A percentile compares a stretch with the other conserved stretches of the same genome.
Evolutionary conservation across 495 filamentous ascomycete species (phyloP).

Genomic region (Viridothelium virens): DNA sequence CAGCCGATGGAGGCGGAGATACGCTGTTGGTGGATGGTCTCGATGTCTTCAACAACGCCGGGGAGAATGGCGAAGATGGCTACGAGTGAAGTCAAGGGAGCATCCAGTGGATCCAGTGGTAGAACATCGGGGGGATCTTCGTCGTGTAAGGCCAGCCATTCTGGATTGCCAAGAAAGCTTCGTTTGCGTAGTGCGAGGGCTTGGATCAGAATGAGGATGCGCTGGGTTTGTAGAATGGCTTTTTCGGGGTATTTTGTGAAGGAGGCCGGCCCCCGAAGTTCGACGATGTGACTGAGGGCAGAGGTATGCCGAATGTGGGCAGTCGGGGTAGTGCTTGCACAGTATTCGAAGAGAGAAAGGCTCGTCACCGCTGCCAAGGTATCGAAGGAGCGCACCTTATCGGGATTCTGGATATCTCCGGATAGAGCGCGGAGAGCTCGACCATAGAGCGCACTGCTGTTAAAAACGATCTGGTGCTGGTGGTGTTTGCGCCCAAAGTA

Average conservation of each 20-base stretch:
- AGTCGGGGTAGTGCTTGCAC: background rate
- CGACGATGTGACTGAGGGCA: conserved; percentile 3
- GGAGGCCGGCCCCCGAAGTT: background rate
- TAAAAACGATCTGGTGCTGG: background rate
- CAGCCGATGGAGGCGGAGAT: background rate
- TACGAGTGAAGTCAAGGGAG: background rate
- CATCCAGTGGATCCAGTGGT: background rate
- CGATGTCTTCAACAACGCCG: background rate
- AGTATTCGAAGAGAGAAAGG: conserved; percentile 2
- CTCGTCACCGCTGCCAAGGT: background rate
- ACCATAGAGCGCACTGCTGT: background rate
- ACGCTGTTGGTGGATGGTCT: conserved; percentile 1
- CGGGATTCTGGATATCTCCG: background rate
- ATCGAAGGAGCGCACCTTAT: background rate
- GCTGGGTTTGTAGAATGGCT: conserved; percentile 3
- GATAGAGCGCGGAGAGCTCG: conserved; percentile 1
- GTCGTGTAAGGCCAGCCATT: conserved; percentile 7
- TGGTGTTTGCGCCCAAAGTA: conserved; percentile 3
- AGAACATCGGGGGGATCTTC: background rate
- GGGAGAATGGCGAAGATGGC: background rate
- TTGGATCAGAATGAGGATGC: background rate
- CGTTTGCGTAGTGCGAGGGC: background rate
- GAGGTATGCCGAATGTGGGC: conserved; percentile 5
- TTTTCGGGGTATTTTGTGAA: conserved; percentile 4
- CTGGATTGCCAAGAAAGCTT: background rate